Conservation (phyloP, 2,329 filamentous ascomycete species). For the Penicillium nordicum region DNA sequence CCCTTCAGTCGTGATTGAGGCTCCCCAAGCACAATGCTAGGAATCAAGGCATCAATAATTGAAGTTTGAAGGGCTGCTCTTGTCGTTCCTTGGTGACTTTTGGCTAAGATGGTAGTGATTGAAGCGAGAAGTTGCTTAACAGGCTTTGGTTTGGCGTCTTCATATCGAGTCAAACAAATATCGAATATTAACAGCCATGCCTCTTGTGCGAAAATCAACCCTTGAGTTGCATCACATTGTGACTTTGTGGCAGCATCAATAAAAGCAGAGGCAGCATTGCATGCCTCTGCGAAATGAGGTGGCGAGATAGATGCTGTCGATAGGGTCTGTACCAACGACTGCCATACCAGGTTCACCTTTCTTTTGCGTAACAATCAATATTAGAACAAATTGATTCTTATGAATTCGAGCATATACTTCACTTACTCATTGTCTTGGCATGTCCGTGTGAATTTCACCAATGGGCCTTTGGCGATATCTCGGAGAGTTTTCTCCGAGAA, state of each 20-base stretch:
- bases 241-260: constrained; percentile 39
- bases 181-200: constrained; percentile 43
- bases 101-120: constrained; percentile 35
- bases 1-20: constrained; percentile 39
- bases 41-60: constrained; percentile 30
- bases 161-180: constrained; percentile 40
- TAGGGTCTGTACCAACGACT: constrained; percentile 42
- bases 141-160: constrained; percentile 44
- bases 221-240: constrained; percentile 27
- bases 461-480: constrained; percentile 34
- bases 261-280: constrained; percentile 46
- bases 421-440: constrained; percentile 36
- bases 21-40: constrained; percentile 39
- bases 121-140: constrained; percentile 45
- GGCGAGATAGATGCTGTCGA: constrained; percentile 37
- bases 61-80: constrained; percentile 20
- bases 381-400: constrained; percentile 2
- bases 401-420: not conserved
- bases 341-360: constrained; percentile 37
- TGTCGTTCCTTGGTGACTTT: constrained; percentile 24
- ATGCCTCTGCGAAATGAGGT: constrained; percentile 42
- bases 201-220: constrained; percentile 32
- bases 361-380: constrained; percentile 17
- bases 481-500: constrained; percentile 34
- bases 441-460: constrained; percentile 33